Evolutionary conservation across 495 filamentous ascomycete species (phyloP), one percentile per base, ranked within the genome.

Genomic region (Jackrogersella multiformis): DNA sequence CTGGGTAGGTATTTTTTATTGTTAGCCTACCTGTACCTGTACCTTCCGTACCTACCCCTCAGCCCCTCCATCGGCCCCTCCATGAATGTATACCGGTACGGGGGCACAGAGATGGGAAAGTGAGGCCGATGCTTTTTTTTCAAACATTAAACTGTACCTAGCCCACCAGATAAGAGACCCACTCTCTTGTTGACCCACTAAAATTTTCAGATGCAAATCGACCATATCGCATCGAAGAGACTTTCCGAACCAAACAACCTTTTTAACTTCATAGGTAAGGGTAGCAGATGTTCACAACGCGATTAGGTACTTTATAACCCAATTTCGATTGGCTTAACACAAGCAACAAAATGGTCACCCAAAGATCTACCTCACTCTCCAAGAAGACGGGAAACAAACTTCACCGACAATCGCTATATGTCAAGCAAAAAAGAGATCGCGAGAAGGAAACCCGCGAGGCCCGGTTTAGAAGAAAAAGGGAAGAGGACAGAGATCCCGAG

Each of bases 401-500:
- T 30, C 87, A 85, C 64, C 84, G 94, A 16, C 84, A 95, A 76
- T 77, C 86, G 62, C 80, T 92, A 49, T 90, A 94, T 73, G 84
- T 94, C 8, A 70, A 65, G 26, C 84, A 90, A 71, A 97, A 97
- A 80, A 88, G 89, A 71, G 81, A 84, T 5, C 84, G 86, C 60
- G 89, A 90, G 67, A 85, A 85, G 68, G 76, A 85, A 42, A 92
- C 89, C 64, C 91, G 92, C 66, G 90, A 90, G 61, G 85, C 89
- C 61, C 88, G 93, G 42, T 91, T 93, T 74, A 83, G 83, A 44
- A 81, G 90, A 36, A 93, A 92, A 77, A 89, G 86, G 74, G 90
- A 95, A 74, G 95, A 99, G 77, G 85, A 88, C 66, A 90, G 88
- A 75, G 86, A 97, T 68, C 94, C 95, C n/a, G 82, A 84, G 41